Evolutionary conservation across 805 yeast genomes (phyloP).

Genomic region (Lachancea lanzarotensis): DNA sequence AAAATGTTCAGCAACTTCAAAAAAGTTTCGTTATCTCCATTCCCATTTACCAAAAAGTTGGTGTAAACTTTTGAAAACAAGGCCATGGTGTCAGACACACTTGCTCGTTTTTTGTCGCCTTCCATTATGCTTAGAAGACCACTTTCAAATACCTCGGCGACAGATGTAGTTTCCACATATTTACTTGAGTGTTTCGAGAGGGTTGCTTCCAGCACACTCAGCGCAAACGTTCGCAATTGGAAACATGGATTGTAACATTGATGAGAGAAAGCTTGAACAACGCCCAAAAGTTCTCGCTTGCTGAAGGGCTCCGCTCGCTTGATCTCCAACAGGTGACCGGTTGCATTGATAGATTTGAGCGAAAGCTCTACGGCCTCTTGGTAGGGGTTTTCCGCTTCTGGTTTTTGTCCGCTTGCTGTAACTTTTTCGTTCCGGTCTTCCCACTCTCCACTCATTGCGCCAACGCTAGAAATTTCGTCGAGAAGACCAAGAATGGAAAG

Average conservation of each 20-base stretch:
- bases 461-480: conserved; percentile 76
- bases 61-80: conserved; percentile 61
- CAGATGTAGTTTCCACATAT: conserved; percentile 37
- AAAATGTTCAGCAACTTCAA: conserved; percentile 34
- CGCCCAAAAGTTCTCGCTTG: conserved; percentile 42
- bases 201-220: conserved; percentile 51
- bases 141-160: conserved; percentile 56
- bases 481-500: conserved; percentile 62
- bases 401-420: conserved; percentile 38
- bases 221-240: conserved; percentile 62
- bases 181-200: conserved; percentile 32
- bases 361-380: conserved; percentile 53
- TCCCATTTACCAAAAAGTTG: conserved; percentile 37
- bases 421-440: conserved; percentile 49
- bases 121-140: conserved; percentile 70
- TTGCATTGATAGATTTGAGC: conserved; percentile 53
- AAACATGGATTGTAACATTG: conserved; percentile 87
- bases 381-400: conserved; percentile 42
- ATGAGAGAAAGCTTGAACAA: conserved; percentile 77
- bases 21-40: conserved; percentile 35
- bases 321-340: conserved; percentile 43
- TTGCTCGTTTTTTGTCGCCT: conserved; percentile 51
- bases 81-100: conserved; percentile 39
- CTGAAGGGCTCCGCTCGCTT: conserved; percentile 21
- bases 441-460: conserved; percentile 72